Percentiles rank a stretch among this genome's conserved stretches.
phyloP scores from a whole-genome alignment of 1,284 basidiomycete genomes.

The Trametes versicolor region DNA sequence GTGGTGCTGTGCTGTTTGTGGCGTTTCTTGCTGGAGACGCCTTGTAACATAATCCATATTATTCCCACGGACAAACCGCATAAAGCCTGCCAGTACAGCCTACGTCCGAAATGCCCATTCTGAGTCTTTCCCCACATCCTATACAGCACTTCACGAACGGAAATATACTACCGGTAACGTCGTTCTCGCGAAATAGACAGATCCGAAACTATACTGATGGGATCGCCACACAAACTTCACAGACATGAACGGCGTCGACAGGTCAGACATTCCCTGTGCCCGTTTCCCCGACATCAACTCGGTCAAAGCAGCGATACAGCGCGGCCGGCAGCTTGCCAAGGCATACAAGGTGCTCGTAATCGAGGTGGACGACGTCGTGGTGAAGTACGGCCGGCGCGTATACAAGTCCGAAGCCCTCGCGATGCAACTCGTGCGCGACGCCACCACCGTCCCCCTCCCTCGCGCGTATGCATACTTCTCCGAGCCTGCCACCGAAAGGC shows the following conservation, averaged over 20 bases:
- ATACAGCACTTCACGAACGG: no score
- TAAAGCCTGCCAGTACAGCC: no score
- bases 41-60: no score
- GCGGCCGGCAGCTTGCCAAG: conserved; percentile 17
- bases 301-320: background rate
- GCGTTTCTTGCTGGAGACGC: no score
- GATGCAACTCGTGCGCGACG: conserved; percentile 2
- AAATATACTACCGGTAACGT: no score
- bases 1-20: no score
- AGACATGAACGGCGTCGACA: background rate
- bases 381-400: conserved; percentile 7
- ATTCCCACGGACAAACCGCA: no score
- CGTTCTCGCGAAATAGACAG: no score
- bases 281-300: conserved; percentile 1
- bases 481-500: background rate
- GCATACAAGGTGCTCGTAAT: background rate
- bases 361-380: background rate
- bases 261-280: background rate
- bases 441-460: background rate
- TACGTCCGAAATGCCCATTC: no score
- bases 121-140: no score
- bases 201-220: no score
- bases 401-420: conserved; percentile 12
- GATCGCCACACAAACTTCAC: no score
- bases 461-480: conserved; percentile 6